Evolutionary conservation across 2,329 filamentous ascomycete species (phyloP), one percentile per base, ranked within the genome.

Genomic region (Exophiala dermatitidis): DNA sequence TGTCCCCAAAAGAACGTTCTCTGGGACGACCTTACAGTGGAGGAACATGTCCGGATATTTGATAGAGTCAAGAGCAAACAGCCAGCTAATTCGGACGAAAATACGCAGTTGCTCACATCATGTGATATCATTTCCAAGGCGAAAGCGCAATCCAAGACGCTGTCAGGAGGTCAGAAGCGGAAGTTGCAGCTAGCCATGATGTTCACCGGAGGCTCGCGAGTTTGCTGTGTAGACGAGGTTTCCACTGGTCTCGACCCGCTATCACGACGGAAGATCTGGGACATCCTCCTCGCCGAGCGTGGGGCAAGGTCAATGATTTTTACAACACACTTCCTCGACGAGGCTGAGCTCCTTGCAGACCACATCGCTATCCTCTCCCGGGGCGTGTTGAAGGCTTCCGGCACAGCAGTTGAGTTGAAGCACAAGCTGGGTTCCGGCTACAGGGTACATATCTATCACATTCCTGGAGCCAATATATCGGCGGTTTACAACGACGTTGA

Each of bases 181-280:
- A 96, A 96, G 68, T 76, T 95, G 5, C 90, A 96, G 68, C 76
- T 96, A 2, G 90, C 89, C 3, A 91, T 95, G 82, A 95, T 95
- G 89, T 83, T 96, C 62, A 94, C 88, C 2, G 90, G 91, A 57
- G 90, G 89, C 7, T 91, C 86, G 57, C 82, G 82, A 28, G 84
- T 96, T 0, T 95, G 90, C 70, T 93, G 89, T 64, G 83, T 96
- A 4, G 90, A 96, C 62, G 91, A 96, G 69, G 89, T 95, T 9
- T 90, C 86, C 37, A 90, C 85, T 55, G 91, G 90, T 9, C 77
- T 96, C 19, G 90, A 96, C 65, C 90, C 91, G 0, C 73, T 96
- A 1, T 90, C 86, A 19, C 78, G 91, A 50, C 76, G 90, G 30
- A 95, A 95, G 71, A 88, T 96, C 28, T 96, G 90, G 90, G 89